Conservation (phyloP, 257 asterid species). For the Solanum ossicruentum region DNA sequence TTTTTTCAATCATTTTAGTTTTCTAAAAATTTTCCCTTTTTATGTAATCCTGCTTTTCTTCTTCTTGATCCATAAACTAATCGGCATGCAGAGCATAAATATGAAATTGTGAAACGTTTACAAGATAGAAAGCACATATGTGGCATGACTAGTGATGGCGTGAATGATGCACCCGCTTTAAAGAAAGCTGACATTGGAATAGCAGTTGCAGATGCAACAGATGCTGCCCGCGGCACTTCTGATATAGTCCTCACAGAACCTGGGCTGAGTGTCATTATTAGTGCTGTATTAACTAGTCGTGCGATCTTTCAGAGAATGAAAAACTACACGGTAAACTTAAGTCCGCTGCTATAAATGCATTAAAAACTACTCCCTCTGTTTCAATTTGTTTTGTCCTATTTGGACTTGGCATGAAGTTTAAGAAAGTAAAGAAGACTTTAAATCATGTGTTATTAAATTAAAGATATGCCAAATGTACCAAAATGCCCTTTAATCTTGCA, state of each 20-base stretch:
- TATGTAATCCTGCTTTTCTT: neutral
- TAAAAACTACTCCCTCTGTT: neutral
- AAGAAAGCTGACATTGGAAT: constrained; percentile 94
- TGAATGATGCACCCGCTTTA: constrained; percentile 93
- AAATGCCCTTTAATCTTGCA: no score
- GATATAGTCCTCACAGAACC: constrained; percentile 93
- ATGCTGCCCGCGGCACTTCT: constrained; percentile 97
- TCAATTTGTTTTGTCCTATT: no score
- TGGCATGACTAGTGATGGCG: constrained; percentile 97
- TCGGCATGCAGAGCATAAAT: constrained; percentile 60
- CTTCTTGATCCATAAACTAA: neutral
- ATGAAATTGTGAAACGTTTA: constrained; percentile 85
- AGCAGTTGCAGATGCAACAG: constrained; percentile 95
- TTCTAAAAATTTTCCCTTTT: neutral
- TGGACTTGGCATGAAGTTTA: no score
- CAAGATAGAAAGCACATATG: constrained; percentile 85
- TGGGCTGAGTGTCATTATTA: constrained; percentile 85
- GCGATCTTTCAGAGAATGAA: neutral
- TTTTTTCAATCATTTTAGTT: neutral
- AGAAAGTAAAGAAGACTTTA: no score
- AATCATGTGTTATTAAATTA: no score
- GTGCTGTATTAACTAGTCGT: constrained; percentile 87
- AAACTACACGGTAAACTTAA: constrained; percentile 13
- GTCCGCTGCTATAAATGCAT: neutral
- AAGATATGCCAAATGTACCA: no score